A percentile compares a stretch with the other conserved stretches of the same genome.
Evolutionary conservation across 1,139 yeast genomes (phyloP).

Genomic region (Yamadazyma diddensiae): DNA sequence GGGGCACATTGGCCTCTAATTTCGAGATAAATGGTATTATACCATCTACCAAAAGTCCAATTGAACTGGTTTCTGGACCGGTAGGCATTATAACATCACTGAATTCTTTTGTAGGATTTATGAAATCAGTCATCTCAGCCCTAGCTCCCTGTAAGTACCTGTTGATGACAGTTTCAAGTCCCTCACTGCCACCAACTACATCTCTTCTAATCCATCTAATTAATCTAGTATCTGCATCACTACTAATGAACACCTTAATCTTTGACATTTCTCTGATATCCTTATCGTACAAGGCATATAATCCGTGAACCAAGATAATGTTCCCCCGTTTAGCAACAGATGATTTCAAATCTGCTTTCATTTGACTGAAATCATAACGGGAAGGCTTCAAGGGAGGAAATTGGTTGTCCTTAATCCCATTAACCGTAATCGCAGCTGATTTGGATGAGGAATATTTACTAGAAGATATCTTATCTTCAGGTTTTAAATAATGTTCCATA

Average conservation of each 20-base stretch:
- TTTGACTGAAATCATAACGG: conserved; percentile 31
- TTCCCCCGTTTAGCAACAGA: conserved; percentile 19
- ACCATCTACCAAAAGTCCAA: conserved; percentile 74
- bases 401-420: conserved; percentile 16
- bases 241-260: conserved; percentile 74
- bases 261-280: conserved; percentile 57
- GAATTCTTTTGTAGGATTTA: conserved; percentile 69
- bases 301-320: conserved; percentile 67
- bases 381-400: conserved; percentile 36
- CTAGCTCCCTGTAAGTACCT: conserved; percentile 65
- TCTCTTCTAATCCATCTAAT: conserved; percentile 66
- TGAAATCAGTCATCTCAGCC: conserved; percentile 71
- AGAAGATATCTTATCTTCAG: conserved; percentile 15
- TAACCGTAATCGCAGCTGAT: conserved; percentile 32
- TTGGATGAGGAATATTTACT: conserved; percentile 19
- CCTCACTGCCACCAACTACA: conserved; percentile 25
- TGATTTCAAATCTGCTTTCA: conserved; percentile 16
- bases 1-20: conserved; percentile 9
- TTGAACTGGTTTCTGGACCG: conserved; percentile 64
- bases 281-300: conserved; percentile 72
- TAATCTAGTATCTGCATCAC: conserved; percentile 81
- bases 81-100: conserved; percentile 84
- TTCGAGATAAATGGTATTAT: conserved; percentile 39
- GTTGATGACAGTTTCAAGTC: conserved; percentile 47
- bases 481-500: conserved; percentile 25